Evolutionary conservation across 1,284 basidiomycete genomes (phyloP).

Genomic region (Thecaphora thlaspeos): DNA sequence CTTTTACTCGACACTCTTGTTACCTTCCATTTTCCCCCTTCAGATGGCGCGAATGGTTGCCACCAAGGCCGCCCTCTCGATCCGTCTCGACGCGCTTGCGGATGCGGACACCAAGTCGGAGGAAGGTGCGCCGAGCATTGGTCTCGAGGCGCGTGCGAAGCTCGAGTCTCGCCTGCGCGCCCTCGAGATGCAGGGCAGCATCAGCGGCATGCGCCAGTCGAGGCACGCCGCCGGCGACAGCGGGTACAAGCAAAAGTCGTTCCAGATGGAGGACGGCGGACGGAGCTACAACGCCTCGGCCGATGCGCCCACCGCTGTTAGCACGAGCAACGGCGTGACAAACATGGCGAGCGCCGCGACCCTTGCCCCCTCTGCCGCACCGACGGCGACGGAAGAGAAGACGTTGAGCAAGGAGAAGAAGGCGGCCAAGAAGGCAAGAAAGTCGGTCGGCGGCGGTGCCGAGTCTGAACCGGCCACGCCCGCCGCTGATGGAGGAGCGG

Average conservation of each 20-base stretch:
- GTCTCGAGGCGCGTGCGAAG: slow-evolving; percentile 88
- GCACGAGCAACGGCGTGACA: slow-evolving; percentile 62
- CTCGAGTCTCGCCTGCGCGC: slow-evolving; percentile 89
- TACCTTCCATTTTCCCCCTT: not conserved
- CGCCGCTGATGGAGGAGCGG: slow-evolving; percentile 65
- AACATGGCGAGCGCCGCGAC: slow-evolving; percentile 81
- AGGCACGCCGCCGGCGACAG: slow-evolving; percentile 34
- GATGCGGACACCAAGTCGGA: slow-evolving; percentile 88
- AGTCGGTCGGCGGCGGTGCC: slow-evolving; percentile 31
- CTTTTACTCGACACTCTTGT: slow-evolving; percentile 11
- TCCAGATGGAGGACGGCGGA: slow-evolving; percentile 45
- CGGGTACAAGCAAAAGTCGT: slow-evolving; percentile 54
- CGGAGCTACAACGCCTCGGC: slow-evolving; percentile 57
- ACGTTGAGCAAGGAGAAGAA: slow-evolving; percentile 61
- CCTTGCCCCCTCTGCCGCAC: slow-evolving; percentile 64
- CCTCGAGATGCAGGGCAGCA: slow-evolving; percentile 65
- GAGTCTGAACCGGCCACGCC: slow-evolving; percentile 28
- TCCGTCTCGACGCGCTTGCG: slow-evolving; percentile 92
- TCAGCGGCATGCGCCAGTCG: slow-evolving; percentile 35
- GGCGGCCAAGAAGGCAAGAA: slow-evolving; percentile 37
- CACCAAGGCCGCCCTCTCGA: slow-evolving; percentile 84
- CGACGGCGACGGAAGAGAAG: slow-evolving; percentile 64
- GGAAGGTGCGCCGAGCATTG: slow-evolving; percentile 73
- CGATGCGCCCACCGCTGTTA: slow-evolving; percentile 88
- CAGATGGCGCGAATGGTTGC: slow-evolving; percentile 98